Evolutionary conservation across 495 filamentous ascomycete genomes (phyloP).

Genomic region (Astrothelium subdiscretum): DNA sequence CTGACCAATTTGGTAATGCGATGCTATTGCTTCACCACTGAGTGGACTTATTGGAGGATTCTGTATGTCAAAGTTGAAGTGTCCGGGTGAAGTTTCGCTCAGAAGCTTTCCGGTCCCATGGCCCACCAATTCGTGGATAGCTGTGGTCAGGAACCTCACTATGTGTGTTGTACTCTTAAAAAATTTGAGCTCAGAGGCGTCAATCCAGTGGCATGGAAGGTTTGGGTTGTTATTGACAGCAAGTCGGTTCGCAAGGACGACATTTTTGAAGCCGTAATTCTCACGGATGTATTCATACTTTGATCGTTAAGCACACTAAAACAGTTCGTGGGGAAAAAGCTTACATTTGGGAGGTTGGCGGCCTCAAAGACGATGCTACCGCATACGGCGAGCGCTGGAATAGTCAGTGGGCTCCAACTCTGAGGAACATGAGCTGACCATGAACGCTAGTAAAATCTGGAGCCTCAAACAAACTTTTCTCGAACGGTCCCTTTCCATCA

Average conservation of each 20-base stretch:
- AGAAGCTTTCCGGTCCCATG: conserved; percentile 33
- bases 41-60: conserved; percentile 32
- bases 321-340: conserved; percentile 6
- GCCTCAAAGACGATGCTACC: conserved; percentile 33
- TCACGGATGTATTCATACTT: conserved; percentile 40
- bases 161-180: conserved; percentile 30
- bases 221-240: conserved; percentile 25
- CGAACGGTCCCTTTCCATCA: conserved; percentile 33
- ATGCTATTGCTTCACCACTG: conserved; percentile 28
- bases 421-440: conserved; percentile 22
- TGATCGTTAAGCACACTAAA: not conserved
- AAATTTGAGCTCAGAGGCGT: conserved; percentile 23
- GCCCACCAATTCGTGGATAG: conserved; percentile 36
- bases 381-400: conserved; percentile 26
- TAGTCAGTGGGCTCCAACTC: no score
- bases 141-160: conserved; percentile 31
- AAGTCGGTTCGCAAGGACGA: conserved; percentile 37
- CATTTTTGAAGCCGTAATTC: conserved; percentile 36
- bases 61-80: conserved; percentile 35
- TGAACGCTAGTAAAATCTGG: conserved; percentile 35
- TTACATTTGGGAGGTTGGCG: conserved; percentile 34
- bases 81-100: conserved; percentile 13
- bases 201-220: conserved; percentile 27
- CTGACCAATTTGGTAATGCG: conserved; percentile 37
- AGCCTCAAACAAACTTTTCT: conserved; percentile 30